Conservation (phyloP, 1,284 basidiomycete species). For the Trichosporon ovoides region DNA sequence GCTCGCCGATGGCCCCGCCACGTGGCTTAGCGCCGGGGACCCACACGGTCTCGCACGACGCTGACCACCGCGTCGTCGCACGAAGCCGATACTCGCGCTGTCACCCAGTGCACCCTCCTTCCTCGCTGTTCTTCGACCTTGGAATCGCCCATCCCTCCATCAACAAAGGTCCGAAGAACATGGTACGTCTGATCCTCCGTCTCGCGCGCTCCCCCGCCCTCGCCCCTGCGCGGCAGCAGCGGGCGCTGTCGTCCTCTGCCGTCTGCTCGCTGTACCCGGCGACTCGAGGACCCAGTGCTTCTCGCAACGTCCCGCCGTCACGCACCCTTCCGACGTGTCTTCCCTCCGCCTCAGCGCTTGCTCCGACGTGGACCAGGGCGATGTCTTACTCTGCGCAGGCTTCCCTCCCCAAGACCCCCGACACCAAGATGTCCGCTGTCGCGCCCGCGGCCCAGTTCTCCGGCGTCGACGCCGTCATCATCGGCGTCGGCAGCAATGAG, state of each 20-base stretch:
- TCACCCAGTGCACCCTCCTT: neutral
- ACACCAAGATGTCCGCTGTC: slow-evolving; percentile 8
- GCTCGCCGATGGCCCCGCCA: neutral
- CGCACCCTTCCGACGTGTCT: neutral
- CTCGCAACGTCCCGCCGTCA: neutral
- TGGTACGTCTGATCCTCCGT: slow-evolving; percentile 1
- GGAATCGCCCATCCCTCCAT: neutral
- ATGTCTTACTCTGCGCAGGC: slow-evolving; percentile 11
- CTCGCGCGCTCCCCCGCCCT: neutral
- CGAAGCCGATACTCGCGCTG: neutral
- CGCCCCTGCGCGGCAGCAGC: neutral
- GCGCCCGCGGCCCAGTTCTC: neutral
- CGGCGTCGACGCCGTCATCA: slow-evolving; percentile 11
- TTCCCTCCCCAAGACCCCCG: neutral
- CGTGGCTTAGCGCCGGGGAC: neutral
- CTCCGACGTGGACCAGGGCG: neutral
- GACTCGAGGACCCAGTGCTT: neutral
- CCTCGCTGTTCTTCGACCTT: slow-evolving; percentile 1
- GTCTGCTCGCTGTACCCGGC: neutral
- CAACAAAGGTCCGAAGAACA: slow-evolving; percentile 1
- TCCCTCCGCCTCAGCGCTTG: neutral
- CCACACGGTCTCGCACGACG: neutral
- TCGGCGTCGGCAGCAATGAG: slow-evolving; percentile 6
- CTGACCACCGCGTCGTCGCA: neutral
- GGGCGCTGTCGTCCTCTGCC: neutral